Conservation (phyloP, 257 asterid species). For the Solanum chaucha region DNA sequence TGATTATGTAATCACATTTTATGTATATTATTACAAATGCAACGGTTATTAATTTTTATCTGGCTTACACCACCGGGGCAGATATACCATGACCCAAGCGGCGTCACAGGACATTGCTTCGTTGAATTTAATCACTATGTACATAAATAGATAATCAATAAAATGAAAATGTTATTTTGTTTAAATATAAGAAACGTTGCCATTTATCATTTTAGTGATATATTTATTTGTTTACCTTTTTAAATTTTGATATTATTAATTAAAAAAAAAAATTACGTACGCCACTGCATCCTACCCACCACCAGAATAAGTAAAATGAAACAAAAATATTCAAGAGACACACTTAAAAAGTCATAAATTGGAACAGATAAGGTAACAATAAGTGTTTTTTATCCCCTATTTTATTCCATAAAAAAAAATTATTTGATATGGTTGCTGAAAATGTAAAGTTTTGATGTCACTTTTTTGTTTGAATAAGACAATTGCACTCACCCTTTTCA, state of each 20-base stretch:
- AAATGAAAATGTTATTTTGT: neutral
- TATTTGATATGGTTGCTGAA: neutral
- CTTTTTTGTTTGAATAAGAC: neutral
- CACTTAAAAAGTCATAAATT: neutral
- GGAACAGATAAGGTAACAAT: neutral
- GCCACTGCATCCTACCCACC: neutral
- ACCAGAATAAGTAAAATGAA: neutral
- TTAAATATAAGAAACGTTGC: neutral
- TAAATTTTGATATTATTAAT: neutral
- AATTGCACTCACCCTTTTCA: neutral
- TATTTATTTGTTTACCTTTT: neutral
- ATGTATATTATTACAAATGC: neutral
- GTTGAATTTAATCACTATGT: neutral
- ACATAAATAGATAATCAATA: neutral
- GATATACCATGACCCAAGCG: neutral
- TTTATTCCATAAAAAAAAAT: neutral
- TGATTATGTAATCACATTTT: neutral
- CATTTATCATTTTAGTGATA: neutral
- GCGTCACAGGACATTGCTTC: neutral
- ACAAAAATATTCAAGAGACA: neutral
- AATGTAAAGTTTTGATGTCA: neutral
- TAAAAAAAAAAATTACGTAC: fast-evolving
- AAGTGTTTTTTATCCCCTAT: neutral
- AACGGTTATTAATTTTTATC: neutral
- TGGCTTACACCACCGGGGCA: neutral